phyloP scores from a whole-genome alignment of 148 eudicot species.

The Nepenthes gracilis region DNA sequence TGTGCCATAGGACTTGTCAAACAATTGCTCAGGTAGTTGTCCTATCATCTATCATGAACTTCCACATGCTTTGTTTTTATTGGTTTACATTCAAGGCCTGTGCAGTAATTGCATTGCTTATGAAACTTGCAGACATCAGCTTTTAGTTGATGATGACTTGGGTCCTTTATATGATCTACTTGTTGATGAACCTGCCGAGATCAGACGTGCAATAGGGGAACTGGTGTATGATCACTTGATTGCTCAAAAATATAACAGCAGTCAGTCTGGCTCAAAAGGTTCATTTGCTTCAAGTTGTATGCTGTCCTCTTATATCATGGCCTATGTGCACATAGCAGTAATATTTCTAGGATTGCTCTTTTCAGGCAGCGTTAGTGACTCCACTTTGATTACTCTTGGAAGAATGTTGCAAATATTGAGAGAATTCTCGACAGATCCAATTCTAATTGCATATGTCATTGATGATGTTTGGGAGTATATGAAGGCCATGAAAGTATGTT shows the following conservation, averaged over 20 bases:
- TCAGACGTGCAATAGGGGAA: slow-evolving; percentile 93
- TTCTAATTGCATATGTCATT: slow-evolving; percentile 77
- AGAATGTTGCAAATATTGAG: slow-evolving; percentile 86
- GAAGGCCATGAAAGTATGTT: slow-evolving; percentile 89
- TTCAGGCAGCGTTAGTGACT: slow-evolving; percentile 43
- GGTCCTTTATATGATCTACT: slow-evolving; percentile 89
- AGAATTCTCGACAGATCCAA: slow-evolving; percentile 80
- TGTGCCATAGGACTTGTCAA: slow-evolving; percentile 89
- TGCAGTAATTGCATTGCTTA: slow-evolving; percentile 8
- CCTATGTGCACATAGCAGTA: background rate
- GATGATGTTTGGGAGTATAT: slow-evolving; percentile 99
- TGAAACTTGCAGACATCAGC: slow-evolving; percentile 70
- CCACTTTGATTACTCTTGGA: slow-evolving; percentile 65
- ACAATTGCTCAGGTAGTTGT: slow-evolving; percentile 65
- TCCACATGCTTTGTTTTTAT: background rate
- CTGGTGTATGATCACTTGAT: slow-evolving; percentile 95
- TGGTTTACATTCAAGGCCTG: slow-evolving; percentile 1
- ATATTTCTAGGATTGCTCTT: background rate
- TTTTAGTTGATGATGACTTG: slow-evolving; percentile 77
- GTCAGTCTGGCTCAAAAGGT: slow-evolving; percentile 65
- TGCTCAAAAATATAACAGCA: slow-evolving; percentile 66
- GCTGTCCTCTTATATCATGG: background rate
- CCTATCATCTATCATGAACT: background rate
- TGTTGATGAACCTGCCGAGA: slow-evolving; percentile 93
- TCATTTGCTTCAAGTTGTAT: slow-evolving; percentile 1